Evolutionary conservation across 73 alveolate species (phyloP), one percentile per base, ranked within the genome.

Genomic region (Paramecium biaurelia): DNA sequence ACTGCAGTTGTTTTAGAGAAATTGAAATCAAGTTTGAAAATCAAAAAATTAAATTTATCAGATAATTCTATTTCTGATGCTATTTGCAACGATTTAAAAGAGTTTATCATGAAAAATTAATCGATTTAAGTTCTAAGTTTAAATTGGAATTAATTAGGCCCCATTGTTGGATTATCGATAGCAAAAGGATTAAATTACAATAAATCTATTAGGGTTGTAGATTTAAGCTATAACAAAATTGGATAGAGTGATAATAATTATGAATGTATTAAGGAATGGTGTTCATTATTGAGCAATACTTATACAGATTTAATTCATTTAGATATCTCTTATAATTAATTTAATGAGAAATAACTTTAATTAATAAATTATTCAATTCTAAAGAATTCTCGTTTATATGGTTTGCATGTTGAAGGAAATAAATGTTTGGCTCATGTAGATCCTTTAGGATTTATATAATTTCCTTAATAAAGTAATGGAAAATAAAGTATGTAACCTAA

Each of bases 81-180:
- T 4, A 32, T 72, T 8, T 15, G 30, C 18, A 21, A 35, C 8
- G 34, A 32, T 21, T 18, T 72, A 35, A 20, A 35, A 35, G 45
- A 38, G 18, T 37, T 72, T 11, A 72, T 72, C 26, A 72, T 20
- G 9, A 72, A 32, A 14, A 72, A 72, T 11, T 28, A 38, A 20
- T 28, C 53, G 2, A 10, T 72, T 5, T 58, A 79, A 79, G 32
- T 41, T 2, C 24, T 79, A 24, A 45, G 45, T 45, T 20, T 79
- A 18, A 42, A 45, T 79, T 79, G 90, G 90, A 79, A 79, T 79
- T 14, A 47, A 79, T 45, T 79, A 10, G 90, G 90, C 15, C 74
- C 49, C 5, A 10, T 41, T 10, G 47, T 72, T 23, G 70, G 90
- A 21, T 1, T 21, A 24, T 34, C 47, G 3, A 42, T 79, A 7